phyloP scores from a whole-genome alignment of 73 alveolate genomes.

The Symbiodinium natans region DNA sequence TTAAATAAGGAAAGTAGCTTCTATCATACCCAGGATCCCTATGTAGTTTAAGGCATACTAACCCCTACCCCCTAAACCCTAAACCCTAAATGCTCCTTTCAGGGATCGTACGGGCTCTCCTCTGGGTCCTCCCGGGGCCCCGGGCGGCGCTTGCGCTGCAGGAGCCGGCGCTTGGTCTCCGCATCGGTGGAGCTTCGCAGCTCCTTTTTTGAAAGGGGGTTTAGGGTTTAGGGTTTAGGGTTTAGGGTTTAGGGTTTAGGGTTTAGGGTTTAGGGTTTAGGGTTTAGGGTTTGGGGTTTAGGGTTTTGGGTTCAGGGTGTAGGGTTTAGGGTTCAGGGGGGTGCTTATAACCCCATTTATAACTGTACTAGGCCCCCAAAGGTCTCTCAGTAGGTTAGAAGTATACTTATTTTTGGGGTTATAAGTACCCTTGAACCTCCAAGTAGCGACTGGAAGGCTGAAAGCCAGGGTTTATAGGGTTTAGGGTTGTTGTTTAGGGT shows the following conservation, averaged over 20 bases:
- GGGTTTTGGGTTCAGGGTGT: background rate
- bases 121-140: too few relatives aligned
- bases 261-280: background rate
- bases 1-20: background rate
- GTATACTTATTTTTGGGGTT: too few relatives aligned
- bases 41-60: too few relatives aligned
- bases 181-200: background rate
- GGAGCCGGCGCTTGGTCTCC: background rate
- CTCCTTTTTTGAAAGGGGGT: background rate
- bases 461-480: too few relatives aligned
- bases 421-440: too few relatives aligned
- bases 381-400: too few relatives aligned
- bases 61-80: background rate
- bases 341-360: too few relatives aligned
- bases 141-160: conserved; percentile 8
- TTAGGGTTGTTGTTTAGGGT: too few relatives aligned
- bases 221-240: background rate
- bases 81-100: background rate
- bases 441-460: too few relatives aligned
- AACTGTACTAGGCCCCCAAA: too few relatives aligned
- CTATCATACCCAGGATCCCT: too few relatives aligned
- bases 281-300: background rate
- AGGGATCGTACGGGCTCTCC: too few relatives aligned
- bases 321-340: background rate
- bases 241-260: background rate